Percentiles rank a stretch among this genome's conserved stretches.
Evolutionary conservation across 495 filamentous ascomycete genomes (phyloP).

Genomic region (Penicillium arizonense): DNA sequence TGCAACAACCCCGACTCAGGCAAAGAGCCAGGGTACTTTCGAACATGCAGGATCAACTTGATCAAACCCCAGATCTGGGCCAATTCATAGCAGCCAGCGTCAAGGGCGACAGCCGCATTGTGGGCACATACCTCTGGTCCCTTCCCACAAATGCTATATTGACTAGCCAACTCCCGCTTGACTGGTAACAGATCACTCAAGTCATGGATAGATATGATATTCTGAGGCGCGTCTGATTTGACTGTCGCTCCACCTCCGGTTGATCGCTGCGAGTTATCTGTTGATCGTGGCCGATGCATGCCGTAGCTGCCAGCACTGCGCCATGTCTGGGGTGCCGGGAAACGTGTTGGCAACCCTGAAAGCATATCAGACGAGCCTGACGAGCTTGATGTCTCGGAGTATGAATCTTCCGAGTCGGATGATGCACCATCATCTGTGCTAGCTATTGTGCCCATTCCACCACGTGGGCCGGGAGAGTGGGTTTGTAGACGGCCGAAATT

Average conservation of each 20-base stretch:
- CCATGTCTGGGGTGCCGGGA: conserved; percentile 54
- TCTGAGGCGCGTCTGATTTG: conserved; percentile 43
- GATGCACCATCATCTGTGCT: conserved; percentile 52
- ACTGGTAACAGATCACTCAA: conserved; percentile 67
- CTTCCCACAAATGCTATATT: conserved; percentile 82
- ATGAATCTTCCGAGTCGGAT: conserved; percentile 63
- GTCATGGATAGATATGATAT: conserved; percentile 68
- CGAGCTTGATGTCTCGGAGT: conserved; percentile 66
- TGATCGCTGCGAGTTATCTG: conserved; percentile 56
- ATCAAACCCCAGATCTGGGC: conserved; percentile 84
- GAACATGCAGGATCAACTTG: conserved; percentile 71
- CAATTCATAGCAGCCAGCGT: conserved; percentile 69
- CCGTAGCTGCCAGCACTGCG: conserved; percentile 46
- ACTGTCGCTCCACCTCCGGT: conserved; percentile 41
- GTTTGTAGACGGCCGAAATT: conserved; percentile 79
- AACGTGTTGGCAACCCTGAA: conserved; percentile 44
- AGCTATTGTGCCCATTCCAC: conserved; percentile 42
- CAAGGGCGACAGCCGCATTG: conserved; percentile 75
- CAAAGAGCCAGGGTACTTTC: conserved; percentile 54
- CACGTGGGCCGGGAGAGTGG: conserved; percentile 49
- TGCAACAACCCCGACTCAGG: conserved; percentile 46
- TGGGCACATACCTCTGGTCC: conserved; percentile 75
- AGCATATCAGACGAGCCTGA: conserved; percentile 65
- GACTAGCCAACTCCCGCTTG: conserved; percentile 68
- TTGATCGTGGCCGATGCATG: conserved; percentile 44